phyloP scores from a whole-genome alignment of 495 filamentous ascomycete species.

The Darksidea phi region DNA sequence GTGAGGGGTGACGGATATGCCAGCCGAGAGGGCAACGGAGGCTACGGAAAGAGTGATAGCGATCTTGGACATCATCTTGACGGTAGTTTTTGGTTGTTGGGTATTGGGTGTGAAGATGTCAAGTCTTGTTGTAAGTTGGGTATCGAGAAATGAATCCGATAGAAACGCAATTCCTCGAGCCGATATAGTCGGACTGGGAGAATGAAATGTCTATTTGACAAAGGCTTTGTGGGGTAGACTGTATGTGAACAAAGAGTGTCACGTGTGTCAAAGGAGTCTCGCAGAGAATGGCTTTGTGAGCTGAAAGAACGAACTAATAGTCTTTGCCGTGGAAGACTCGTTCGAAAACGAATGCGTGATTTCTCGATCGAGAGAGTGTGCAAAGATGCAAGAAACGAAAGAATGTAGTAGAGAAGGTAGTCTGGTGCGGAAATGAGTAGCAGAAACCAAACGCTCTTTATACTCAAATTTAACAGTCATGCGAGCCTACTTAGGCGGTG shows the following conservation, averaged over 20 bases:
- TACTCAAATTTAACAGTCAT: too few relatives aligned
- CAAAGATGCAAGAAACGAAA: too few relatives aligned
- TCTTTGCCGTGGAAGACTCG: not conserved
- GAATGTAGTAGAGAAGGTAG: too few relatives aligned
- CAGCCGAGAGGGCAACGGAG: slow-evolving; percentile 4
- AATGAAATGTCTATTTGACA: not conserved
- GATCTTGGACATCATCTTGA: slow-evolving; percentile 14
- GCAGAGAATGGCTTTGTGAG: slow-evolving; percentile 1
- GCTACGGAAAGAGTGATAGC: slow-evolving; percentile 7
- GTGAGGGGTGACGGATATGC: slow-evolving; percentile 19
- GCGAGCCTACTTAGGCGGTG: too few relatives aligned
- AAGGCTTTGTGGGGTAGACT: not conserved
- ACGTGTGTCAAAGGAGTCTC: not conserved
- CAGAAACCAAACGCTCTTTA: too few relatives aligned
- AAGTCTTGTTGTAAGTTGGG: not conserved
- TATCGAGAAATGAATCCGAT: not conserved
- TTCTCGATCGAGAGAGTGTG: too few relatives aligned
- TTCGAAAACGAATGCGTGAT: too few relatives aligned
- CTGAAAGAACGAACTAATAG: not conserved
- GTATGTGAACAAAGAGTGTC: not conserved
- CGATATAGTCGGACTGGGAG: not conserved
- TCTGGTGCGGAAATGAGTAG: too few relatives aligned
- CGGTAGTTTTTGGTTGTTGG: not conserved
- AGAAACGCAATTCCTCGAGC: not conserved
- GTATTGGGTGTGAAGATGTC: not conserved